Conservation (phyloP, 257 asterid genomes). For the Solanum lignicaule region DNA sequence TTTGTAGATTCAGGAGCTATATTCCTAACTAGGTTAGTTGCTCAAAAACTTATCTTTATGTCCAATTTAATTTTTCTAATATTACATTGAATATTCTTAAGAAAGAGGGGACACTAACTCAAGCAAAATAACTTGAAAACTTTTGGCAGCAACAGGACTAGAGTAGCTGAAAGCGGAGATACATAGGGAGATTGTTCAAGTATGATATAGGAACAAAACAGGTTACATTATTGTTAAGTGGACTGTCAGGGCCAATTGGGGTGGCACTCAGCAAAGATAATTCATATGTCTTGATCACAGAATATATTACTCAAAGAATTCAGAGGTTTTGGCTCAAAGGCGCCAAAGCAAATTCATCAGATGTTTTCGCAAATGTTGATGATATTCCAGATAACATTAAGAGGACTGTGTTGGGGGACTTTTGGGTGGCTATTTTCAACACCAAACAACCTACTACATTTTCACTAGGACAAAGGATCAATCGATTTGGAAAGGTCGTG, state of each 20-base stretch:
- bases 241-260: constrained; percentile 30
- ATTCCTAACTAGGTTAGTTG: neutral
- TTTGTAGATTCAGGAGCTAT: constrained; percentile 39
- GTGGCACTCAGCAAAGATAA: constrained; percentile 29
- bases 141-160: constrained; percentile 21
- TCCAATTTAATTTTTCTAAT: neutral
- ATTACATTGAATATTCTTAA: neutral
- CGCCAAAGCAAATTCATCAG: constrained; percentile 18
- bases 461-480: constrained; percentile 23
- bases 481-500: neutral
- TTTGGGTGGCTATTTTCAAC: constrained; percentile 34
- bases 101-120: neutral
- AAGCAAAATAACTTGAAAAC: neutral
- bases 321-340: constrained; percentile 34
- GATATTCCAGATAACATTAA: constrained; percentile 38
- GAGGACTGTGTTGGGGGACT: constrained; percentile 32
- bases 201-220: constrained; percentile 21
- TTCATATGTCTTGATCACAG: constrained; percentile 21
- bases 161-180: constrained; percentile 17
- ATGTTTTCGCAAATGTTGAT: constrained; percentile 15
- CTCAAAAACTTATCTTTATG: neutral
- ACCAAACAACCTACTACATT: constrained; percentile 12
- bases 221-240: constrained; percentile 12
- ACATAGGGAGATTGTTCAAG: constrained; percentile 32
- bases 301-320: constrained; percentile 21